Base-by-base conservation (phyloP, 2,329 filamentous ascomycete species). In the Aspergillus calidoustus region DNA sequence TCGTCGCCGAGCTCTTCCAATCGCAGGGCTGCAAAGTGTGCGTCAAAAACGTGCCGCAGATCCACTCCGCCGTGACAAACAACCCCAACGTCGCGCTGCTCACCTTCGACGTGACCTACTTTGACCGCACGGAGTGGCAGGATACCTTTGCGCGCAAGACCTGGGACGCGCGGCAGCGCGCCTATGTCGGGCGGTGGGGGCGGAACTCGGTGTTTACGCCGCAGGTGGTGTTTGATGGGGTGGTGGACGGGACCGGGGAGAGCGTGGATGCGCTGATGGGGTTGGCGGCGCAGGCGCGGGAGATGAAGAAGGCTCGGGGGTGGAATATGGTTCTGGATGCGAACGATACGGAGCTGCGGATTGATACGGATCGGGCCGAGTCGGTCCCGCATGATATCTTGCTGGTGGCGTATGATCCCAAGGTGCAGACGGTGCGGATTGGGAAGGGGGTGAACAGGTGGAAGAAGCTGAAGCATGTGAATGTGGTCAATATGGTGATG, bases 41-140 rank as follows among this genome's bases (percentile, higher is more conserved):
- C 44, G 19, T 56, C 17, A 56, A 56, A 44, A 56, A 56, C 54
- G 54, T 49, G 15, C 54, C 54, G 19, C 48, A 48, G 3, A 56
- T 56, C 25, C 54, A 56, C 43, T 15, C 49, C 7, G 54, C 54
- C 28, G 44, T 38, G 43, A 2, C 6, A 4, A 48, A 49, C 43
- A 49, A 23, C 54, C 28, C 54, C 43, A 49, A 56, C 54, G 25
- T 48, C n/a, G 44, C 54, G 25, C 38, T 56, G 44, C 43, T 56
- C 17, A 56, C 54, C n/a, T 56, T 48, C 54, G 38, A 56, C 54
- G 54, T 56, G 7, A 56, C 54, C 25, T 49, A 48, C 43, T 56
- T 56, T 17, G 44, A 56, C 54, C 23, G 28, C 30, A 17, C 54
- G 1, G 54, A 56, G n/a, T 56, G 54, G 54, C 54, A 56, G 44